These are phyloP conservation scores for Solanum medicagineum DNA, from an alignment of 257 asterid species.

Conservation along the genomic window DNA sequence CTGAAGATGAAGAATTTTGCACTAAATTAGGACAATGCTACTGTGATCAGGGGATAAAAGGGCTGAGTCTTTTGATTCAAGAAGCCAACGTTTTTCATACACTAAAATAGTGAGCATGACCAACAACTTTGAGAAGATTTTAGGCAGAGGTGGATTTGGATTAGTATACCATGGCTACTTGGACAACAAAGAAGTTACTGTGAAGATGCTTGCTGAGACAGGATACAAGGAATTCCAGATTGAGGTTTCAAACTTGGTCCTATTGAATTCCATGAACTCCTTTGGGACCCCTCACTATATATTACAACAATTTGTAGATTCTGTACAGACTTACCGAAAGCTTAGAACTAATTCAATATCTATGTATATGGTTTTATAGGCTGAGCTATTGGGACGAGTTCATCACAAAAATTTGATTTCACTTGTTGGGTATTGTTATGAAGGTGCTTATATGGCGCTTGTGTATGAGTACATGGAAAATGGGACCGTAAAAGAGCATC, in stretches of 20 bases:
- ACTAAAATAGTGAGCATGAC: slow-evolving; percentile 16
- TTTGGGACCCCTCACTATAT: background rate
- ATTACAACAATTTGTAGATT: background rate
- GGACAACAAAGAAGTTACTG: slow-evolving; percentile 25
- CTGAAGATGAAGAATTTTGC: background rate
- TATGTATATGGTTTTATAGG: slow-evolving; percentile 11
- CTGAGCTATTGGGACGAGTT: slow-evolving; percentile 26
- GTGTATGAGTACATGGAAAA: slow-evolving; percentile 34
- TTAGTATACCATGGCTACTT: slow-evolving; percentile 23
- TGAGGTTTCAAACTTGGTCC: slow-evolving; percentile 13
- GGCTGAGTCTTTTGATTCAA: background rate
- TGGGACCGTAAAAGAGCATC: slow-evolving; percentile 19
- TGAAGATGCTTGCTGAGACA: slow-evolving; percentile 22
- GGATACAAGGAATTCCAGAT: slow-evolving; percentile 13
- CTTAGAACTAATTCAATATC: background rate
- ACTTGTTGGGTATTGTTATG: slow-evolving; percentile 33
- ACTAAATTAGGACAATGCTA: background rate
- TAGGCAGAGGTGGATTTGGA: slow-evolving; percentile 43
- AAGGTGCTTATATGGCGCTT: slow-evolving; percentile 18
- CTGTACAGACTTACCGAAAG: background rate
- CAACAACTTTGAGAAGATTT: slow-evolving; percentile 9
- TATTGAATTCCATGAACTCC: background rate
- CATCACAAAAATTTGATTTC: slow-evolving; percentile 29
- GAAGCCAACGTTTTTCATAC: slow-evolving; percentile 3
- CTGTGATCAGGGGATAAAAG: background rate